phyloP scores from a whole-genome alignment of 257 asterid genomes.

The Echites panduratus region DNA sequence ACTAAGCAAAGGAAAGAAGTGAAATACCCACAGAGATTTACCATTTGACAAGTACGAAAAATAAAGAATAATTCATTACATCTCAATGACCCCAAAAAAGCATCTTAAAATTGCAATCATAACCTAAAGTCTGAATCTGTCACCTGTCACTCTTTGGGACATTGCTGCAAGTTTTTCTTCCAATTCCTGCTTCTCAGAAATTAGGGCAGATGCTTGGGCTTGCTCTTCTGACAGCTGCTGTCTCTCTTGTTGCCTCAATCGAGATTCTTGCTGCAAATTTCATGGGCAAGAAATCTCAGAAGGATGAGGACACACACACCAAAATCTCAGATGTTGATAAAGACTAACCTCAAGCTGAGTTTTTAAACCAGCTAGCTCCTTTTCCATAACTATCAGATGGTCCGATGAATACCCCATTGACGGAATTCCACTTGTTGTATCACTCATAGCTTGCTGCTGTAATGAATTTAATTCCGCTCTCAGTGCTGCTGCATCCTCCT shows the following conservation, averaged over 20 bases:
- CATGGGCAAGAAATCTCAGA: constrained; percentile 13
- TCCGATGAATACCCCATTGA: constrained; percentile 51
- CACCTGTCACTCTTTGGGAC: constrained; percentile 60
- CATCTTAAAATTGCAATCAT: background rate
- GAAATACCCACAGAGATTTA: too few species aligned
- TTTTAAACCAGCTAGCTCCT: constrained; percentile 62
- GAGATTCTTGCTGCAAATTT: constrained; percentile 59
- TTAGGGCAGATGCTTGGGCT: constrained; percentile 53
- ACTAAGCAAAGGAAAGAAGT: too few species aligned
- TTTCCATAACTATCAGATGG: constrained; percentile 74
- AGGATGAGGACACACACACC: background rate
- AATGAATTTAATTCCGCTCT: constrained; percentile 79
- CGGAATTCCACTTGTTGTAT: constrained; percentile 34
- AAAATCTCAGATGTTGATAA: background rate
- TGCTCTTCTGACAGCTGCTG: constrained; percentile 68
- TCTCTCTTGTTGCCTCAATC: constrained; percentile 68
- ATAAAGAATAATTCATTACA: background rate
- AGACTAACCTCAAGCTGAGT: constrained; percentile 71
- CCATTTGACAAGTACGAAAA: background rate
- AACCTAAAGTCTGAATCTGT: background rate
- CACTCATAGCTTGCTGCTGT: constrained; percentile 78
- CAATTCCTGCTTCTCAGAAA: constrained; percentile 66
- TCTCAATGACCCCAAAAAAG: background rate
- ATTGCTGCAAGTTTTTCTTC: constrained; percentile 72
- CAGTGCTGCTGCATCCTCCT: constrained; percentile 92